Base-by-base conservation (phyloP, 2,329 filamentous ascomycete genomes). In the Penicillium rolfsii region DNA sequence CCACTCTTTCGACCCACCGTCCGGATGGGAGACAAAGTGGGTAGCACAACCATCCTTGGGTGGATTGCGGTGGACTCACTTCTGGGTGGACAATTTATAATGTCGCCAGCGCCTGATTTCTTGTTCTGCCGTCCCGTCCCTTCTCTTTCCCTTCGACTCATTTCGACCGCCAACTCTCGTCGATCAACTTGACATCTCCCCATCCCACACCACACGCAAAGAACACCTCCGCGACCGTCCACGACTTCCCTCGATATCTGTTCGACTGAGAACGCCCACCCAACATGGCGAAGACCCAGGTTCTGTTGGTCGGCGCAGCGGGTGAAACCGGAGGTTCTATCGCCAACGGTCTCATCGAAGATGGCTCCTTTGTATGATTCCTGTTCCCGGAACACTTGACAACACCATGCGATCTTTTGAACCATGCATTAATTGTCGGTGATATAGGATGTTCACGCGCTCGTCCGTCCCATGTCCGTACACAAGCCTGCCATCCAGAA, bases 391-490 rank as follows among this genome's bases (percentile, higher is more conserved):
- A 5, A 48, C 22, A 30, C 61, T 40, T n/a, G 53, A 6, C 16
- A 9, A 16, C 14, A 52, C 35, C 35, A 38, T 43, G 28, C 38
- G 19, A 16, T 24, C 14, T 45, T 55, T 64, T 22, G 19, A 41
- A 64, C 48, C 7, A 24, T 57, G 19, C 22, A 40, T 19, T 5
- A 24, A 36, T 36, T 49, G 14, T 28, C 19, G 22, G 0, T 14
- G 38, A 33, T 33, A 36, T 52, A 84, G 83, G 77, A 83, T 14
- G 75, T 85, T 5, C 77, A 76, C n/a, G 79, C 78, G 22, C 73
- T 86, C 12, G 74, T 80, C 7, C 79, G 83, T 19, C 77, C 79
- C 8, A 66, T 74, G 3, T 85, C 83, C 1, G 64, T 79, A n/a
- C 65, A 78, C 24, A 86, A 83, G 56, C 78, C 80, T 2, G 76